Evolutionary conservation across 2,329 filamentous ascomycete genomes (phyloP).

Genomic region (Hawksworthiomyces lignivorus): DNA sequence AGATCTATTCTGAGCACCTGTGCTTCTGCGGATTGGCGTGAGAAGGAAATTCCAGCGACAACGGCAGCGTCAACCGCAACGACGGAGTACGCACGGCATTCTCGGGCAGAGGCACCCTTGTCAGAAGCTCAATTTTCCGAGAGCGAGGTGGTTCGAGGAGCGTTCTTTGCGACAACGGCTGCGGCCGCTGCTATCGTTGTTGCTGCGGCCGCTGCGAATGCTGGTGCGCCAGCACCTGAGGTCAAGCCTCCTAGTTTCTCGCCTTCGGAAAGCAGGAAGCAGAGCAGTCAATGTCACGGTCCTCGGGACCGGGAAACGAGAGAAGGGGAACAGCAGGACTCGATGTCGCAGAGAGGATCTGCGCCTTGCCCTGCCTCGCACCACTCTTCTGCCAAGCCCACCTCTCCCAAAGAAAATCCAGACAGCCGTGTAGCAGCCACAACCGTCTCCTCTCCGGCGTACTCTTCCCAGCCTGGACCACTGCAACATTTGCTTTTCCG

Average conservation of each 20-base stretch:
- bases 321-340: conserved; percentile 48
- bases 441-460: conserved; percentile 20
- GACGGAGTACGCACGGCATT: conserved; percentile 1
- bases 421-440: background rate
- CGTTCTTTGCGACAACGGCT: background rate
- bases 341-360: conserved; percentile 57
- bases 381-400: conserved; percentile 21
- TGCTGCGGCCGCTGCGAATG: conserved; percentile 5
- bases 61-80: background rate
- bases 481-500: conserved; percentile 2
- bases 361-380: conserved; percentile 48
- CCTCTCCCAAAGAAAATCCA: conserved; percentile 21
- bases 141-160: background rate
- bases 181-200: background rate
- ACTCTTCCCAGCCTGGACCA: background rate
- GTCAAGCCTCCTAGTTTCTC: conserved; percentile 7
- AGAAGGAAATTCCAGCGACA: conserved; percentile 3
- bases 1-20: background rate
- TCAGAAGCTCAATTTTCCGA: conserved; percentile 1
- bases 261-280: conserved; percentile 9
- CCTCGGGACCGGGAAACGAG: conserved; percentile 40
- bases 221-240: conserved; percentile 10
- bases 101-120: background rate
- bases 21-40: conserved; percentile 1
- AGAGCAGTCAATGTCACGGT: conserved; percentile 48